Evolutionary conservation across 345 rosid genomes (phyloP), one percentile per base, ranked within the genome.

Genomic region (Gossypium stocksii): DNA sequence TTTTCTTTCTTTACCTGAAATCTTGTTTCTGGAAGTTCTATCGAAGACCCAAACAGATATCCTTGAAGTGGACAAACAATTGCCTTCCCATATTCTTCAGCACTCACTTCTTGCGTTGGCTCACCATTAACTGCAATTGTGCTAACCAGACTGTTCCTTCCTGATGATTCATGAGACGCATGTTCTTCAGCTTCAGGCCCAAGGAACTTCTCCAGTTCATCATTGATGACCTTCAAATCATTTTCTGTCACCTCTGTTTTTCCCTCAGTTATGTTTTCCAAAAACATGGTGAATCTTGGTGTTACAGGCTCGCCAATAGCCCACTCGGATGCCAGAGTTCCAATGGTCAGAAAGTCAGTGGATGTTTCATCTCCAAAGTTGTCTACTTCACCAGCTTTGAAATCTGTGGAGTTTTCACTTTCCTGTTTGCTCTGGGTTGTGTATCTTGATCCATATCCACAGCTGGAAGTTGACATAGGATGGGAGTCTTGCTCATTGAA

Each of bases 101-200:
- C 67, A 74, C 77, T 74, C 64, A 66, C 73, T 77, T 78, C 87
- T 66, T 86, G 89, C 73, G 68, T 66, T 75, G 83, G 87, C 80
- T 83, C 82, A 72, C 85, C 85, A 71, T 82, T 77, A 10, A 90
- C 83, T 63, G 93, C 87, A 64, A 88, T 78, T 8, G 80, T 82
- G 85, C 90, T 86, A 65, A 85, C 87, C 81, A 85, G 83, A 72
- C 93, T 90, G 82, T 78, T 89, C 74, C 96, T 89, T 78, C 82
- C 82, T 29, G 93, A 82, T 76, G 97, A 82, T 76, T 84, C 94
- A 69, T 78, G 81, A 74, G 73, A 73, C 57, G 77, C 74, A 73
- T 87, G 88, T 84, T 86, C 96, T 77, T 90, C 88, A 59, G 94
- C 89, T 77, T 91, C 97, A 65, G 93, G 88, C 78, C 88, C 97